These are phyloP conservation scores for Tylopilus vinaceipallidus DNA, from an alignment of 768 basidiomycete species.

Conservation along the genomic window DNA sequence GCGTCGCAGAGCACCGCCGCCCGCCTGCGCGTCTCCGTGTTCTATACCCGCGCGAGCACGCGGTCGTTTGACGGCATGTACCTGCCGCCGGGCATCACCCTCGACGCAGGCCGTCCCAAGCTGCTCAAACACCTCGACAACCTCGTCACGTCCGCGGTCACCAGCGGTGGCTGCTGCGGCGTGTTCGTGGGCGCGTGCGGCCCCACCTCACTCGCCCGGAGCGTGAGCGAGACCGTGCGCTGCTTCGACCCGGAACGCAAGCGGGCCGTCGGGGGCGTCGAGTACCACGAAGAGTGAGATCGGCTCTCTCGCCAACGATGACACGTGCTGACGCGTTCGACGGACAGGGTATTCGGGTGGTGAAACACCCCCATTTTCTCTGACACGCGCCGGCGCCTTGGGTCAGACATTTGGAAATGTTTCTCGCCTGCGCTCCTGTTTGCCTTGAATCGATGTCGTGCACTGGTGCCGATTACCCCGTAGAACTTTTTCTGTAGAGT, in stretches of 20 bases:
- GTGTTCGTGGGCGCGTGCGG: slow-evolving; percentile 45
- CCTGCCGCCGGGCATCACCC: slow-evolving; percentile 40
- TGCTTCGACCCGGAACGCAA: slow-evolving; percentile 27
- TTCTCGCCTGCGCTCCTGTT: background rate
- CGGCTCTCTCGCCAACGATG: slow-evolving; percentile 9
- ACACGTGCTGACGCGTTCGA: too few species aligned
- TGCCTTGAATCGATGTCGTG: background rate
- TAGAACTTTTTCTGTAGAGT: too few species aligned
- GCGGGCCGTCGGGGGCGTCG: slow-evolving; percentile 37
- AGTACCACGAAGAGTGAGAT: slow-evolving; percentile 40
- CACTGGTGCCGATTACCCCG: background rate
- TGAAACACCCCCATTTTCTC: background rate
- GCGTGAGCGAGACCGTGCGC: slow-evolving; percentile 32
- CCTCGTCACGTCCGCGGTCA: slow-evolving; percentile 41
- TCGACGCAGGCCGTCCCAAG: slow-evolving; percentile 53
- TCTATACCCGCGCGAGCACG: slow-evolving; percentile 50
- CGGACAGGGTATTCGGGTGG: slow-evolving; percentile 14
- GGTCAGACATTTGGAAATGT: too few species aligned
- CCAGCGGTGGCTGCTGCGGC: slow-evolving; percentile 33
- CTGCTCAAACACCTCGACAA: slow-evolving; percentile 44
- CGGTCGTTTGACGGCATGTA: slow-evolving; percentile 24
- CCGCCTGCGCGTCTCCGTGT: slow-evolving; percentile 49
- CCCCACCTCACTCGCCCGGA: slow-evolving; percentile 34
- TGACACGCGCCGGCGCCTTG: background rate
- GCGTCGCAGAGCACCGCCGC: slow-evolving; percentile 43